Evolutionary conservation across 78 protist genomes (phyloP).

Genomic region (Acrasis kona): DNA sequence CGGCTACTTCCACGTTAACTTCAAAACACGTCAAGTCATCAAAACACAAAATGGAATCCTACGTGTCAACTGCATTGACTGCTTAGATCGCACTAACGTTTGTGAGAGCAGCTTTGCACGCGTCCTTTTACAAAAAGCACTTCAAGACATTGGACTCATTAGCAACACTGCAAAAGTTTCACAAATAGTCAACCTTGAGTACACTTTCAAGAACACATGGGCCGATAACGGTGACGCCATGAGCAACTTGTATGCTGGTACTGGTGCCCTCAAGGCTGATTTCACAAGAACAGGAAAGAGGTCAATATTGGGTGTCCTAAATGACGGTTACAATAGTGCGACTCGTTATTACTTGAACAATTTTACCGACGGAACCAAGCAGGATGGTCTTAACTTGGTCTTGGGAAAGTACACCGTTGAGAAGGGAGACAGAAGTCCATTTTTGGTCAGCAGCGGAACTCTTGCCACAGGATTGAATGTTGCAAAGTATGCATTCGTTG

Average conservation of each 20-base stretch:
- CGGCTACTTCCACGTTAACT: too few species aligned
- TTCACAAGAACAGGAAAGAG: constrained; percentile 70
- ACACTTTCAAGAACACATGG: constrained; percentile 53
- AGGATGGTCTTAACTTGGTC: not conserved
- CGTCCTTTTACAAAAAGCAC: too few species aligned
- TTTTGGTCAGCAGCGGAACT: too few species aligned
- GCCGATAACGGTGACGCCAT: constrained; percentile 73
- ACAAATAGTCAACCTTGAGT: too few species aligned
- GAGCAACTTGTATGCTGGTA: constrained; percentile 63
- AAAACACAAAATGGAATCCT: constrained; percentile 43
- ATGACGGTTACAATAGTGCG: constrained; percentile 61
- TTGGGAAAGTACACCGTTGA: not conserved
- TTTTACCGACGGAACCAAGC: constrained; percentile 38
- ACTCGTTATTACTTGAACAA: constrained; percentile 47
- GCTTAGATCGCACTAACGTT: constrained; percentile 90
- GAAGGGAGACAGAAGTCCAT: not conserved
- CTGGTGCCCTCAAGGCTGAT: constrained; percentile 69
- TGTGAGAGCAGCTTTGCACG: constrained; percentile 41
- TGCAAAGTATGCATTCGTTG: too few species aligned
- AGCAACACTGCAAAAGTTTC: too few species aligned
- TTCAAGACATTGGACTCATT: too few species aligned
- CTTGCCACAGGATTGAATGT: too few species aligned
- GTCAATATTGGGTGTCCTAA: constrained; percentile 33
- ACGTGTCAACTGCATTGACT: constrained; percentile 89
- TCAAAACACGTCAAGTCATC: too few species aligned